Evolutionary conservation across 371 early-diverging fungal genomes (phyloP).

Genomic region (Batkoa obscura): DNA sequence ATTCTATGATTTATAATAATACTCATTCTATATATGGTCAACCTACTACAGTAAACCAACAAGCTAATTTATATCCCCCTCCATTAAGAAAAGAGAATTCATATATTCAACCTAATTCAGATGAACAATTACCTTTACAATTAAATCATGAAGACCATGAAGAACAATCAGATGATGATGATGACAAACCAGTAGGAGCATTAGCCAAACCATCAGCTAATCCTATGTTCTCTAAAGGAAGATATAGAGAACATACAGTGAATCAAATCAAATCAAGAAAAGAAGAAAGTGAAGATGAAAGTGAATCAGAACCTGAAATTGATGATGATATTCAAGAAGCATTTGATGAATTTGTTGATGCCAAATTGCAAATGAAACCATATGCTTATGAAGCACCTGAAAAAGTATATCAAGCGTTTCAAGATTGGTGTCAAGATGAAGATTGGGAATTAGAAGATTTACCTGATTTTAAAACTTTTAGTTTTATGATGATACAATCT

Average conservation of each 20-base stretch:
- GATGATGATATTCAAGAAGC: conserved; percentile 4
- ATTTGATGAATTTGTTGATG: conserved; percentile 8
- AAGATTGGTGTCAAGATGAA: conserved; percentile 2
- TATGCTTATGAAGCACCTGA: conserved; percentile 3
- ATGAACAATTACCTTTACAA: background rate
- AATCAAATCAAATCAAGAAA: conserved; percentile 1
- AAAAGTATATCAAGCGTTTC: conserved; percentile 3
- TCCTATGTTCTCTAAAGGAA: conserved; percentile 5
- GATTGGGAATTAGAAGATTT: background rate
- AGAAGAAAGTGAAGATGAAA: background rate
- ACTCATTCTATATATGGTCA: too few species aligned
- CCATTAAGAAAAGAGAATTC: background rate
- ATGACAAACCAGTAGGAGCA: conserved; percentile 1
- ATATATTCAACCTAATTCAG: too few species aligned
- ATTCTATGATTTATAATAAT: too few species aligned
- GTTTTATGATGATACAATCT: conserved; percentile 3
- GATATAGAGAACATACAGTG: conserved; percentile 4
- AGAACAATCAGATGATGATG: background rate
- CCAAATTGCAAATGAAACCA: conserved; percentile 5
- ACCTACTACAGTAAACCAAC: too few species aligned
- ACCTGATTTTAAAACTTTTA: conserved; percentile 2
- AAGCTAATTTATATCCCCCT: background rate
- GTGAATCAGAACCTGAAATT: conserved; percentile 3
- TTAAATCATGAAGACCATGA: too few species aligned
- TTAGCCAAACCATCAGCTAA: background rate